Evolutionary conservation across 2,329 filamentous ascomycete species (phyloP).

Genomic region (Colletotrichum theobromicola): DNA sequence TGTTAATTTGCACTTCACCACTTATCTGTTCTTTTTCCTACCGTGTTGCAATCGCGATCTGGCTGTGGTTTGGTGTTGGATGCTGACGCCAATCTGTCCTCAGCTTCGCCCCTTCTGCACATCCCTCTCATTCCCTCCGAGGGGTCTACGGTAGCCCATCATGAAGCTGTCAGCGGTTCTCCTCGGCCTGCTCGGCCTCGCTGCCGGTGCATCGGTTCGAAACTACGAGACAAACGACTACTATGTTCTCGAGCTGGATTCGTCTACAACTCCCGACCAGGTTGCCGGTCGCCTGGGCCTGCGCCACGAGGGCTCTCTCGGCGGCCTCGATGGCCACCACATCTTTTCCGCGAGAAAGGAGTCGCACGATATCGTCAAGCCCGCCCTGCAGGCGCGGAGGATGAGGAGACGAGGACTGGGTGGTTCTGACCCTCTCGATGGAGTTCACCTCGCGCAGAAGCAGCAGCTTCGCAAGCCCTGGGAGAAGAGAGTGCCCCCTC

Average conservation of each 20-base stretch:
- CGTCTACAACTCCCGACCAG: constrained; percentile 66
- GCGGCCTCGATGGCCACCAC: constrained; percentile 80
- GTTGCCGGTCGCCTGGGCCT: constrained; percentile 78
- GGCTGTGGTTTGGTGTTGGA: neutral
- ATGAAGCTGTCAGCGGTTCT: constrained; percentile 62
- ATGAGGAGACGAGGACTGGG: constrained; percentile 65
- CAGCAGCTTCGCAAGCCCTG: constrained; percentile 58
- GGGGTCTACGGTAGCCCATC: constrained; percentile 21
- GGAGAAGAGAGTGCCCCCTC: constrained; percentile 55
- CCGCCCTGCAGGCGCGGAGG: constrained; percentile 57
- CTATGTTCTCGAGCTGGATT: constrained; percentile 86
- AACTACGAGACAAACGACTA: constrained; percentile 87
- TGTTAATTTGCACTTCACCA: neutral
- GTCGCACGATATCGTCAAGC: constrained; percentile 62
- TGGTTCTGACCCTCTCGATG: constrained; percentile 68
- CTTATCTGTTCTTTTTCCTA: neutral
- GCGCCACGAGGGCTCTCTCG: constrained; percentile 80
- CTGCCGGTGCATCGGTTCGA: constrained; percentile 59
- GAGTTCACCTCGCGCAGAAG: constrained; percentile 81
- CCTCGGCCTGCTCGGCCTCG: constrained; percentile 54
- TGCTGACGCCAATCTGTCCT: neutral
- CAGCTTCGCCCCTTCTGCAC: neutral
- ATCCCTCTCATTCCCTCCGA: constrained; percentile 1
- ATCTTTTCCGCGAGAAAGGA: constrained; percentile 79
- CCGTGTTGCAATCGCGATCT: neutral